Evolutionary conservation across 2,329 filamentous ascomycete genomes (phyloP), one percentile per base, ranked within the genome.

Genomic region (Fusarium ramigenum): DNA sequence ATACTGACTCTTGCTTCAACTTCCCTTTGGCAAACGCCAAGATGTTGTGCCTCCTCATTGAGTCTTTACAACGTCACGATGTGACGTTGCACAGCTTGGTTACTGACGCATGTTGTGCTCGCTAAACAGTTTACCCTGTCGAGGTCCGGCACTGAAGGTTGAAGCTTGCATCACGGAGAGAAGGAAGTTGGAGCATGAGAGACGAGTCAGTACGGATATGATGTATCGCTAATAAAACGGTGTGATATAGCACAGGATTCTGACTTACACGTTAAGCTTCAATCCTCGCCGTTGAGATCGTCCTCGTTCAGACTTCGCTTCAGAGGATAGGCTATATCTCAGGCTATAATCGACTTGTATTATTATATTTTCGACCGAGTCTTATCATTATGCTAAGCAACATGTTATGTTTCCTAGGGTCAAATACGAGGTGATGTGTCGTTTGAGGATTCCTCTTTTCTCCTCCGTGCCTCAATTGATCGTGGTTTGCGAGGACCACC

Each of bases 11-110:
- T 50, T 59, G 23, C 50, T 40, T 59, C 28, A 7, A 12, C 23
- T 23, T 50, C 12, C 10, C 30, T 37, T 21, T 50, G 15, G n/a
- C 21, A 50, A 37, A 30, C 32, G 42, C 56, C 56, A 59, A 37
- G 56, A 37, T 21, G 30, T 23, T 25, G 23, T 40, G n/a, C 39
- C 37, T 32, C 32, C 59, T 32, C 52, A 40, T 56, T 32, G 23
- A 57, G 50, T 18, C 30, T 32, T 30, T 49, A n/a, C 46, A 15
- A 47, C 18, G 37, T 21, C 37, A 32, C 49, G 50, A 69, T 72
- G 68, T 72, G 46, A 71, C 69, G 57, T 59, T 71, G 46, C 32
- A 23, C 47, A 14, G 40, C 46, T 60, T 61, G 42, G 21, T n/a
- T 37, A 57, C 36, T 56, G n/a, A 42, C 40, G 21, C n/a, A 43